Conservation (phyloP, 495 filamentous ascomycete species). For the Tuber microsphaerosporum region DNA sequence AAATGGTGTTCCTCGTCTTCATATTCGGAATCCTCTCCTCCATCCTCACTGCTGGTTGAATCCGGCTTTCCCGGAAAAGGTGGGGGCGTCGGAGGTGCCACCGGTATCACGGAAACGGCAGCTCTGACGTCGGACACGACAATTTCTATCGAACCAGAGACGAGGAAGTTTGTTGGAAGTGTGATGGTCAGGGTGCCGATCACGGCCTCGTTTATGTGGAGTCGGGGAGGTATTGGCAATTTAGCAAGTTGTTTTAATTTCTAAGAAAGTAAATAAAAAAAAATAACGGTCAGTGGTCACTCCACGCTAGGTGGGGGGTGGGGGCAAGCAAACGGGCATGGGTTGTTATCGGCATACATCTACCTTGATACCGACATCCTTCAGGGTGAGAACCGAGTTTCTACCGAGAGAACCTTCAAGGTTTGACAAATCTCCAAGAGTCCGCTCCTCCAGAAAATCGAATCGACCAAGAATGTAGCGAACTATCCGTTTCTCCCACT, state of each 20-base stretch:
- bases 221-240: conserved; percentile 12
- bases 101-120: conserved; percentile 22
- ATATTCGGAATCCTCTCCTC: conserved; percentile 26
- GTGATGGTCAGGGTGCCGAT: conserved; percentile 39
- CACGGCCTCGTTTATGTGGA: conserved; percentile 34
- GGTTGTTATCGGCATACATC: conserved; percentile 24
- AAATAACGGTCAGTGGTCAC: conserved; percentile 1
- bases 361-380: conserved; percentile 38
- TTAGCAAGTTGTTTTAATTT: conserved; percentile 25
- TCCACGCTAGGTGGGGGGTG: background rate
- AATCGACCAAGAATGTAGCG: conserved; percentile 34
- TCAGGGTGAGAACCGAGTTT: conserved; percentile 31
- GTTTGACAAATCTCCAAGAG: conserved; percentile 35
- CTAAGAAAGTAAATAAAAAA: conserved; percentile 9
- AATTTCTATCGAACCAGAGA: conserved; percentile 37
- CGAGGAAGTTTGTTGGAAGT: conserved; percentile 38
- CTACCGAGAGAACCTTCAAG: conserved; percentile 34
- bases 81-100: conserved; percentile 14
- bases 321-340: background rate
- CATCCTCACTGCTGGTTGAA: conserved; percentile 5
- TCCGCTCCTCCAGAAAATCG: conserved; percentile 36
- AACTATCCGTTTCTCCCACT: conserved; percentile 40
- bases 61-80: background rate
- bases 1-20: conserved; percentile 43
- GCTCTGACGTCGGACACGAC: conserved; percentile 28